Evolutionary conservation across 768 basidiomycete species (phyloP), one percentile per base, ranked within the genome.

Genomic region (Nidularia sp.): DNA sequence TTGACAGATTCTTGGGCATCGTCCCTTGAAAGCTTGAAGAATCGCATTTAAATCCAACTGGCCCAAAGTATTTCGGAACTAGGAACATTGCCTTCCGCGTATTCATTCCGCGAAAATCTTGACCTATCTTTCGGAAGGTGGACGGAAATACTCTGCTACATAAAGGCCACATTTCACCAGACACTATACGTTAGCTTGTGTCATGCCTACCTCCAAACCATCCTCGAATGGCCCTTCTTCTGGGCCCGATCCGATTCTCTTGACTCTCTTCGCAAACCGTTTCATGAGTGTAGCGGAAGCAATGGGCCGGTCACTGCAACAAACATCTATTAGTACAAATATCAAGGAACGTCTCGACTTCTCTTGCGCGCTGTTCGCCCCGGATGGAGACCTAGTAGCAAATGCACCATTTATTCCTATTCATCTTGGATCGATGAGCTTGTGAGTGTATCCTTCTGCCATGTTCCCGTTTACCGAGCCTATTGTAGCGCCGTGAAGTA

Each of bases 201-300:
- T 39, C 7, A 8, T 8, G n/a, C 36, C n/a, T 8, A 39, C 36
- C 36, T 10, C 44, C 7, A 45, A 6, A 22, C 18, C 44, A 18
- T 9, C 44, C 32, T 34, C 48, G 12, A 35, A 35, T 34, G 29
- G 43, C 6, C 22, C 50, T 44, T 33, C 25, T 48, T 8, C 18
- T 34, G 79, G 77, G 13, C 86, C 90, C 8, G 93, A 96, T 65
- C 90, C 92, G 0, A 91, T 95, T 57, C 73, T 93, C 32, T 76
- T 97, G 45, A 92, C 93, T 1, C 81, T 98, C 48, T 98, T 97
- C 60, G 90, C 93, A 8, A 95, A 97, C 62, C 88, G 95, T 43
- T 95, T 98, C 72, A 98, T 98, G 95, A 90, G 90, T 60, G 91
- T 98, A 15, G 93, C 93, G 6, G 93, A 96, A 65, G 93, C 93